Percentiles rank a stretch among this genome's conserved stretches.
Evolutionary conservation across 306 rosid genomes (phyloP).

Genomic region (Casuarina cunninghamiana): DNA sequence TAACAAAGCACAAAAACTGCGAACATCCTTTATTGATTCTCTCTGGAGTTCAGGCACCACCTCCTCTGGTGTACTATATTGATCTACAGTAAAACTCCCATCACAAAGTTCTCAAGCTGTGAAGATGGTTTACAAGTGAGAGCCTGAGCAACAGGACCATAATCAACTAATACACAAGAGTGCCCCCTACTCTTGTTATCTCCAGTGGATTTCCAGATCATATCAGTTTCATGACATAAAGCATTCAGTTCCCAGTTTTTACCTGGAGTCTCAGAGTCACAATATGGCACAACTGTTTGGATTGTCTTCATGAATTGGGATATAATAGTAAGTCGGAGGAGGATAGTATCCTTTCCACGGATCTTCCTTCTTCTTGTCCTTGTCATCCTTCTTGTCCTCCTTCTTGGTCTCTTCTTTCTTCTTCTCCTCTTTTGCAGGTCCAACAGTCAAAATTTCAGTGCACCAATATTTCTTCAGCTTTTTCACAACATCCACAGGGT

Average conservation of each 20-base stretch:
- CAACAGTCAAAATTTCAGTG: conserved; percentile 65
- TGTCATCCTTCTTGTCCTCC: not conserved
- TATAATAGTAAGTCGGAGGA: conserved; percentile 34
- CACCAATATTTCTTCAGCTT: conserved; percentile 70
- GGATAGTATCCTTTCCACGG: conserved; percentile 42
- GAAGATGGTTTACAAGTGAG: too few relatives aligned
- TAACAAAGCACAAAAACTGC: not conserved
- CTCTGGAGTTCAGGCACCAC: not conserved
- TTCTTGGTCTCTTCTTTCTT: conserved; percentile 46
- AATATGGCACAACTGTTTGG: conserved; percentile 72
- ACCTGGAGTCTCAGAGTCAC: conserved; percentile 25
- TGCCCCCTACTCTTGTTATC: too few relatives aligned
- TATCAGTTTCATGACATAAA: too few relatives aligned
- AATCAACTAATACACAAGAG: too few relatives aligned
- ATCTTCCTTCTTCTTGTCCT: conserved; percentile 38
- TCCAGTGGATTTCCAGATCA: not conserved
- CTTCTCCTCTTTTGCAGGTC: conserved; percentile 77
- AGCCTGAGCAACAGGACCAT: too few relatives aligned
- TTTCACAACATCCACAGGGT: conserved; percentile 56
- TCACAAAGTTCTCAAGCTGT: too few relatives aligned
- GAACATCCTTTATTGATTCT: not conserved
- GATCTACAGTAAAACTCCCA: too few relatives aligned
- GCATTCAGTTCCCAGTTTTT: not conserved
- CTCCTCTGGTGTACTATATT: too few relatives aligned
- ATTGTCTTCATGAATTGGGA: conserved; percentile 60